Conservation (phyloP, 345 rosid genomes). For the Rhizophora mangle region DNA sequence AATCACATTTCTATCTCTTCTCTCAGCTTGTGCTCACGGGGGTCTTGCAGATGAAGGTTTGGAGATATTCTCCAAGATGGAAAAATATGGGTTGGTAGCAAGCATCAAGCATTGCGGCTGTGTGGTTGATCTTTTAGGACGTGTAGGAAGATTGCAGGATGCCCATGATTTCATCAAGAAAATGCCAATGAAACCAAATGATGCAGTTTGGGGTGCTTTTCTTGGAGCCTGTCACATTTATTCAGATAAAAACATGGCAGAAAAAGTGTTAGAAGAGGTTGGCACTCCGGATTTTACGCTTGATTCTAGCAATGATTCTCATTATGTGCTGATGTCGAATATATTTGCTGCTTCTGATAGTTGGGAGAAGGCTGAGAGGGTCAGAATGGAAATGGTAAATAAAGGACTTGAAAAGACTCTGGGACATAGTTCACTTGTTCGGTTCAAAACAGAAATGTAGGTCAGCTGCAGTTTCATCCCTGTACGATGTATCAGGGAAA, state of each 20-base stretch:
- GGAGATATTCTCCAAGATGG: conserved; percentile 58
- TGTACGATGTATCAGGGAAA: background rate
- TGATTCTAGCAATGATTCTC: conserved; percentile 37
- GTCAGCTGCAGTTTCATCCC: background rate
- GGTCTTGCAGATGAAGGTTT: conserved; percentile 62
- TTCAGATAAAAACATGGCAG: conserved; percentile 42
- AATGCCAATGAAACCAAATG: conserved; percentile 68
- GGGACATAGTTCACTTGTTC: conserved; percentile 54
- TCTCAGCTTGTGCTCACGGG: conserved; percentile 74
- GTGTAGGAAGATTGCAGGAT: conserved; percentile 60
- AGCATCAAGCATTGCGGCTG: conserved; percentile 65
- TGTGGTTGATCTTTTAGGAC: conserved; percentile 69
- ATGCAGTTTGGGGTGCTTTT: conserved; percentile 62
- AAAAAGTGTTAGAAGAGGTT: conserved; percentile 42
- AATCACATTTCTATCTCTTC: conserved; percentile 52
- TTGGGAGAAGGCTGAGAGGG: conserved; percentile 61
- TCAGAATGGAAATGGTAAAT: conserved; percentile 40
- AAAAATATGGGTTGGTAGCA: conserved; percentile 34
- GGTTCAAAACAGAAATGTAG: conserved; percentile 2
- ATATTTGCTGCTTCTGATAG: conserved; percentile 59
- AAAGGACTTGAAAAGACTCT: conserved; percentile 49
- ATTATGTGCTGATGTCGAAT: conserved; percentile 51
- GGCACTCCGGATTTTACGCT: conserved; percentile 7
- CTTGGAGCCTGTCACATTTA: conserved; percentile 75
- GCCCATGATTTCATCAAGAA: conserved; percentile 51